Evolutionary conservation across 2,329 filamentous ascomycete genomes (phyloP).

Genomic region (Ophiostoma himal-ulmi): DNA sequence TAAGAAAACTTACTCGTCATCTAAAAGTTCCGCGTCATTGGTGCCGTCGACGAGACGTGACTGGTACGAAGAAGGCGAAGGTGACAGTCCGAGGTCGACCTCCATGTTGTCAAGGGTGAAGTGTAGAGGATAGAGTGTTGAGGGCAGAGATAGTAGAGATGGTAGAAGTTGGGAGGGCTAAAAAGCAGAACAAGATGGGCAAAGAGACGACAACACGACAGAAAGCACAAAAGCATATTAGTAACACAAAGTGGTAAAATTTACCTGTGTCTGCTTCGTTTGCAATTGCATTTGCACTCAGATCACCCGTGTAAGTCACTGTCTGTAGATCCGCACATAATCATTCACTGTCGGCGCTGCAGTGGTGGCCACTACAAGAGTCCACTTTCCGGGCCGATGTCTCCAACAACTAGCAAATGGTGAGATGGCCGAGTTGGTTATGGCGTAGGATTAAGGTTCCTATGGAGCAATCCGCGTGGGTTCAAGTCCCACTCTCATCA

Average conservation of each 20-base stretch:
- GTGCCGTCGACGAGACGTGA: neutral
- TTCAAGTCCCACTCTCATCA: slow-evolving; percentile 18
- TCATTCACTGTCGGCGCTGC: neutral
- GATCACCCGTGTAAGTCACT: neutral
- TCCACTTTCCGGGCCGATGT: neutral
- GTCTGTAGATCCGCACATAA: neutral
- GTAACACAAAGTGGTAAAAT: neutral
- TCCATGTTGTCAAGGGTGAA: neutral
- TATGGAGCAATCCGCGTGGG: slow-evolving; percentile 18
- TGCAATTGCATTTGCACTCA: neutral
- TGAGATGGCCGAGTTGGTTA: slow-evolving; percentile 17
- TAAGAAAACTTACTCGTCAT: neutral
- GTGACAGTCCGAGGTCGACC: neutral
- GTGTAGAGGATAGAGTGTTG: no score
- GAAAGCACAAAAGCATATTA: neutral
- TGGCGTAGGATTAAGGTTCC: slow-evolving; percentile 17
- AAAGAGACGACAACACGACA: neutral
- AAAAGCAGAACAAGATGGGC: neutral
- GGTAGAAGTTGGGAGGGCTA: neutral
- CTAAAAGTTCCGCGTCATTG: neutral
- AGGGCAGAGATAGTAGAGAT: no score
- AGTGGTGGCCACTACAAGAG: neutral
- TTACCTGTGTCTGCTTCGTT: neutral
- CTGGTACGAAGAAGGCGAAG: neutral
- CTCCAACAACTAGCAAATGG: slow-evolving; percentile 6